Conservation (phyloP, 768 basidiomycete genomes). For the Termitomyces sp. region DNA sequence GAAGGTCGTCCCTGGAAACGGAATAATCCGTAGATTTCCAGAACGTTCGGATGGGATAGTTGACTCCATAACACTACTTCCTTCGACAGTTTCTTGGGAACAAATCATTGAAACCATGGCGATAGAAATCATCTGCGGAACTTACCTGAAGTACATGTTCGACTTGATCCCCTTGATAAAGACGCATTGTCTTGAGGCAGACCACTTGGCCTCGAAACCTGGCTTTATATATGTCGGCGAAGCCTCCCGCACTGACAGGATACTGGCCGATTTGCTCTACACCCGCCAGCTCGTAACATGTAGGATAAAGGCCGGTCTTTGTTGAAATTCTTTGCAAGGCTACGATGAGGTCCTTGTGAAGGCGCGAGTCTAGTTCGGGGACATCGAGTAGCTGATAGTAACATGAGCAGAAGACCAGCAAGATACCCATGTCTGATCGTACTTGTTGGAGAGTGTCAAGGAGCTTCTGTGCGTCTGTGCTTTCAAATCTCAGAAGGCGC, state of each 20-base stretch:
- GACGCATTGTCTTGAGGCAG: neutral
- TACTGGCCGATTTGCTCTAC: neutral
- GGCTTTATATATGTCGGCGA: constrained; percentile 6
- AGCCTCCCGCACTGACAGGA: neutral
- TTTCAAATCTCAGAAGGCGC: neutral
- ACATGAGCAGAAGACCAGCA: too few species aligned
- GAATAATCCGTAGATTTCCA: constrained; percentile 18
- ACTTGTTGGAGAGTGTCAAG: neutral
- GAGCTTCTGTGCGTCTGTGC: neutral
- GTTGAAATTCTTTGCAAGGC: constrained; percentile 1
- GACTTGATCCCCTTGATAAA: neutral
- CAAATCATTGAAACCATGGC: too few species aligned
- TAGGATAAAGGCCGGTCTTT: neutral
- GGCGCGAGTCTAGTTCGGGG: neutral
- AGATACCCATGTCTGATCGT: neutral
- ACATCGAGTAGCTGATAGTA: too few species aligned
- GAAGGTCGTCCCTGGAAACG: constrained; percentile 9
- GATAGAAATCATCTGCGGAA: neutral
- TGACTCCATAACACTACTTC: constrained; percentile 6
- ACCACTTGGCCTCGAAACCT: neutral
- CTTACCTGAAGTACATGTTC: neutral
- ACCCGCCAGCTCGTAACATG: neutral
- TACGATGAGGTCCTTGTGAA: neutral
- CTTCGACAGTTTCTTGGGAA: neutral
- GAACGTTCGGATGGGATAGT: constrained; percentile 10